Conservation (phyloP, 2,329 filamentous ascomycete species). For the Botrytis pseudocinerea region DNA sequence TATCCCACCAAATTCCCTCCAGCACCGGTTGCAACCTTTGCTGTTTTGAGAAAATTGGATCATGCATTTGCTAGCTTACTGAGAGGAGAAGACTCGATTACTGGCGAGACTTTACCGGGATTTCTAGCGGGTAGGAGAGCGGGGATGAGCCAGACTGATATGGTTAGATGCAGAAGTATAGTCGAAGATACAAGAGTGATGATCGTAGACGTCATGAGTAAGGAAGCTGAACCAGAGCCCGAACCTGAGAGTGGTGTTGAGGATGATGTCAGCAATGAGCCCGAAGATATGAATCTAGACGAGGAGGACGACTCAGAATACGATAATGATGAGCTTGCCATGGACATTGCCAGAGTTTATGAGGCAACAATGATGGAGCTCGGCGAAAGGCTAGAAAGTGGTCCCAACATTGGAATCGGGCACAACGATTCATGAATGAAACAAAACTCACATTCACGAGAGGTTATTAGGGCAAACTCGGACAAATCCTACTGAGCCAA, state of each 20-base stretch:
- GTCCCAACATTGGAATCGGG: slow-evolving; percentile 15
- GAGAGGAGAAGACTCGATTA: slow-evolving; percentile 64
- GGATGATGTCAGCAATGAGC: slow-evolving; percentile 28
- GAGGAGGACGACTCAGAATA: slow-evolving; percentile 41
- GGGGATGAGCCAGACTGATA: slow-evolving; percentile 77
- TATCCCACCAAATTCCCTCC: slow-evolving; percentile 74
- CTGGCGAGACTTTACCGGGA: slow-evolving; percentile 66
- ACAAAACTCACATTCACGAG: not conserved
- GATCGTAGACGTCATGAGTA: slow-evolving; percentile 67
- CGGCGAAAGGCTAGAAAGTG: slow-evolving; percentile 61
- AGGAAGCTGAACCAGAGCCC: slow-evolving; percentile 49
- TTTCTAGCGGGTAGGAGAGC: slow-evolving; percentile 59
- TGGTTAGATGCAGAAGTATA: slow-evolving; percentile 80
- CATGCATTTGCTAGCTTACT: slow-evolving; percentile 78
- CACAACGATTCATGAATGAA: slow-evolving; percentile 8
- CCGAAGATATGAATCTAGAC: slow-evolving; percentile 40
- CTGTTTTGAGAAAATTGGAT: slow-evolving; percentile 75
- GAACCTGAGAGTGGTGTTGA: slow-evolving; percentile 28
- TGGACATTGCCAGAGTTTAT: slow-evolving; percentile 76
- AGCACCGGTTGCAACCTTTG: slow-evolving; percentile 66
- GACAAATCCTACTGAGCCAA: not conserved
- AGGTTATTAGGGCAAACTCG: not conserved
- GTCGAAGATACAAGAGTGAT: slow-evolving; percentile 73
- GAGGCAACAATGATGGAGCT: slow-evolving; percentile 76
- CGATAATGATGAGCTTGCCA: slow-evolving; percentile 58